Evolutionary conservation across 768 basidiomycete species (phyloP), one percentile per base, ranked within the genome.

Genomic region (Auriscalpium microsporum): DNA sequence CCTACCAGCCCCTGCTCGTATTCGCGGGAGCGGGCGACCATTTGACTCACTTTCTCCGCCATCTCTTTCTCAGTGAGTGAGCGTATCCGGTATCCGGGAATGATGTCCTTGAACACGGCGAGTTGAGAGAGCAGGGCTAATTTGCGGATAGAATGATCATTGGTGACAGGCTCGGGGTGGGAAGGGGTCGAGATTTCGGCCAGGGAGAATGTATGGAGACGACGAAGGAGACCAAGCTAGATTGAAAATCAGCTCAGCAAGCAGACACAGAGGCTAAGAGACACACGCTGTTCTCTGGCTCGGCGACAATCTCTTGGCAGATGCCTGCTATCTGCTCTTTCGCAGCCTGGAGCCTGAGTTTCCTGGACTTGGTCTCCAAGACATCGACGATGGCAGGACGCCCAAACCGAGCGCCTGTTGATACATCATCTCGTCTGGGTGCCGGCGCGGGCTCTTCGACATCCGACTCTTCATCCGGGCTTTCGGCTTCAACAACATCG

Each of bases 31-130:
- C 83, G 80, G 16, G 85, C 78, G 8, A 99, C 94, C 75, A 90
- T 84, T 71, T 98, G 95, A 68, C 91, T 83, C 61, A 96, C 92
- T 72, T 95, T 96, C 69, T 94, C 92, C 4, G 83, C 75, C 69
- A 89, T 91, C 71, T 99, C 96, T 61, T 81, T 81, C 50, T 93
- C 95, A 8, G 92, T 94, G 45, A 98, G 75, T 16, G 84, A 72
- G 52, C 96, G 91, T 67, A 99, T 95, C 57, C 94, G 86, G 70
- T 97, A 99, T 3, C 92, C 92, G 23, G 96, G 96, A 44, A 97
- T 84, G 59, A 97, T 81, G 69, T 99, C 96, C 67, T 92, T 94
- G 78, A 91, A 96, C 10, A 98, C 90, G 28, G 94, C 89, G 34
- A 97, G 75, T 64, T 95, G 87, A 11, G 93, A 95, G 42, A 97